Percentiles rank a stretch among this genome's conserved stretches.
Evolutionary conservation across 2,329 filamentous ascomycete genomes (phyloP).

Genomic region (Aureobasidium sp.): DNA sequence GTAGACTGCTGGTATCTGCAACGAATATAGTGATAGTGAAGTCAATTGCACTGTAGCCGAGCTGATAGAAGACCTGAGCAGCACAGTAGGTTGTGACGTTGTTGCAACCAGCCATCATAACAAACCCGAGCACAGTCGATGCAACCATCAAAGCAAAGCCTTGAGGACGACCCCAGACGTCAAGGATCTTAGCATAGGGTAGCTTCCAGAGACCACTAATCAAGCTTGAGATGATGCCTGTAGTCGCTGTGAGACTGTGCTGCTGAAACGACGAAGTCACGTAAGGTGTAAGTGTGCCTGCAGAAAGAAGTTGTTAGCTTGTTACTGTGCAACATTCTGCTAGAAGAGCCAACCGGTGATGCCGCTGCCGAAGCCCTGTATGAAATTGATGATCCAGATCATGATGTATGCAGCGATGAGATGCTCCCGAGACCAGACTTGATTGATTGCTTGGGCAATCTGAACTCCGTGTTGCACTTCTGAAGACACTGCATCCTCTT

Average conservation of each 20-base stretch:
- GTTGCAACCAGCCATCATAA: conserved; percentile 27
- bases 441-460: conserved; percentile 35
- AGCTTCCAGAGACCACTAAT: conserved; percentile 33
- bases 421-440: conserved; percentile 34
- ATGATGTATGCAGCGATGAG: conserved; percentile 36
- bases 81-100: conserved; percentile 26
- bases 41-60: conserved; percentile 27
- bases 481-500: background rate
- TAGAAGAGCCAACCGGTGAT: conserved; percentile 25
- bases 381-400: conserved; percentile 44
- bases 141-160: conserved; percentile 33
- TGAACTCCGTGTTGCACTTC: conserved; percentile 34
- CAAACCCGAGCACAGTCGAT: conserved; percentile 20
- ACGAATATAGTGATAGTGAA: conserved; percentile 29
- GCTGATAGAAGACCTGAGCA: conserved; percentile 26
- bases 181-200: conserved; percentile 35
- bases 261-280: conserved; percentile 34
- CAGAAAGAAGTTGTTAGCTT: background rate
- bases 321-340: no score
- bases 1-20: conserved; percentile 28
- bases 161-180: conserved; percentile 36
- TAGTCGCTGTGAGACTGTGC: conserved; percentile 31
- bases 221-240: conserved; percentile 30
- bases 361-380: conserved; percentile 41
- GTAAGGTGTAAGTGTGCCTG: conserved; percentile 29